Conservation (phyloP, 2,329 filamentous ascomycete species). For the Fusarium sp. region DNA sequence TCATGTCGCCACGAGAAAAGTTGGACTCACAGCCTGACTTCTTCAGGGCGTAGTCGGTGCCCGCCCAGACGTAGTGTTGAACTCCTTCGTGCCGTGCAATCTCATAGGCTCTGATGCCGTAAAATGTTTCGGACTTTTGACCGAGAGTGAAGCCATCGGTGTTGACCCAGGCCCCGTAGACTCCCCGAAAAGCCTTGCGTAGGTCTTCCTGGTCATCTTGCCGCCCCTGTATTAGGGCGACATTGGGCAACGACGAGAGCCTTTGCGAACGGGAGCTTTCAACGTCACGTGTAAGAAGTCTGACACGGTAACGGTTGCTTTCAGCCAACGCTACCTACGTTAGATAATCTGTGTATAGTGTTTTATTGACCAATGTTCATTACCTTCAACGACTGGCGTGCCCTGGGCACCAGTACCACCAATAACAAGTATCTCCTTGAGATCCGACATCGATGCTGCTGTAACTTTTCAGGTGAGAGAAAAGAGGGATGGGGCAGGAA, state of each 20-base stretch:
- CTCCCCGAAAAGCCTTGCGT: slow-evolving; percentile 11
- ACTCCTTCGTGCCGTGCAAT: slow-evolving; percentile 22
- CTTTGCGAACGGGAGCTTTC: not conserved
- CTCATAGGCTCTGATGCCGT: slow-evolving; percentile 36
- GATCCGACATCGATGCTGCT: not conserved
- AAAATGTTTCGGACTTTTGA: slow-evolving; percentile 32
- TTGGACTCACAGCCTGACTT: slow-evolving; percentile 22
- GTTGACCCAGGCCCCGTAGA: slow-evolving; percentile 27
- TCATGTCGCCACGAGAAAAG: too few relatives aligned
- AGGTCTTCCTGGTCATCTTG: slow-evolving; percentile 28
- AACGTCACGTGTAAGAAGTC: slow-evolving; percentile 1
- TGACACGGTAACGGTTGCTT: not conserved
- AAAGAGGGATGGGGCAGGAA: too few relatives aligned
- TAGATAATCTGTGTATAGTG: too few relatives aligned
- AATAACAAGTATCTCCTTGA: not conserved
- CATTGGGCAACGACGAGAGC: slow-evolving; percentile 11
- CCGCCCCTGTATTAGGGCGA: slow-evolving; percentile 20
- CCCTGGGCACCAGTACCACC: not conserved
- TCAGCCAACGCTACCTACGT: not conserved
- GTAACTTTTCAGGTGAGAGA: too few relatives aligned
- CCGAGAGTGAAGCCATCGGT: slow-evolving; percentile 35
- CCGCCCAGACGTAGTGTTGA: slow-evolving; percentile 25
- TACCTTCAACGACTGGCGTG: too few relatives aligned
- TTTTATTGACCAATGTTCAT: too few relatives aligned
- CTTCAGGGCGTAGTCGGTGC: slow-evolving; percentile 19